Conservation (phyloP, 345 rosid species). For the Clarkia xantiana region DNA sequence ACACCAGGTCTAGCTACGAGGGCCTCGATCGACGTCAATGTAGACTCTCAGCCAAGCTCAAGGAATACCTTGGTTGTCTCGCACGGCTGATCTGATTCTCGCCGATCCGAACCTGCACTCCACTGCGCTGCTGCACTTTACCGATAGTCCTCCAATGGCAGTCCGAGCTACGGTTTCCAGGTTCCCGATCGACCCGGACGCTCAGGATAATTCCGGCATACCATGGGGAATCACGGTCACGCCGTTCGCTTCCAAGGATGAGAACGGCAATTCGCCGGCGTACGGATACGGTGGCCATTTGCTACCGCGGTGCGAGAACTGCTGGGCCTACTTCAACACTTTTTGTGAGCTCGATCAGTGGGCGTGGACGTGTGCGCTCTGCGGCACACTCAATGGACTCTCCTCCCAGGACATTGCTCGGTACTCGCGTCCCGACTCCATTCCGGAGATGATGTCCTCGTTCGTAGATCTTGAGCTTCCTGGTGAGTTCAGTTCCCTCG, state of each 20-base stretch:
- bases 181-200: constrained; percentile 68
- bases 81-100: no score
- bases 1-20: no score
- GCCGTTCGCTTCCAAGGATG: constrained; percentile 79
- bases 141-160: constrained; percentile 49
- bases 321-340: constrained; percentile 89
- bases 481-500: constrained; percentile 19
- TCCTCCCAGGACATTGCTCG: constrained; percentile 59
- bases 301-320: constrained; percentile 86
- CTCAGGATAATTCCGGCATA: constrained; percentile 65
- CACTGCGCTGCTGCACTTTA: no score
- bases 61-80: no score
- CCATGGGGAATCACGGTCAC: constrained; percentile 91
- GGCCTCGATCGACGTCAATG: no score
- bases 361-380: constrained; percentile 89
- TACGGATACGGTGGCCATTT: constrained; percentile 73
- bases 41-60: no score
- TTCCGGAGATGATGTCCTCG: constrained; percentile 79
- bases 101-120: no score
- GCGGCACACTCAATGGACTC: constrained; percentile 88
- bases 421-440: constrained; percentile 63
- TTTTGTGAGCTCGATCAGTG: constrained; percentile 91
- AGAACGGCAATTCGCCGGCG: constrained; percentile 58
- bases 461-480: constrained; percentile 90
- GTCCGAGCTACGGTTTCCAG: constrained; percentile 71